These are phyloP conservation scores for Rhynchosporium secalis DNA, from an alignment of 2,329 filamentous ascomycete species.

Conservation along the genomic window DNA sequence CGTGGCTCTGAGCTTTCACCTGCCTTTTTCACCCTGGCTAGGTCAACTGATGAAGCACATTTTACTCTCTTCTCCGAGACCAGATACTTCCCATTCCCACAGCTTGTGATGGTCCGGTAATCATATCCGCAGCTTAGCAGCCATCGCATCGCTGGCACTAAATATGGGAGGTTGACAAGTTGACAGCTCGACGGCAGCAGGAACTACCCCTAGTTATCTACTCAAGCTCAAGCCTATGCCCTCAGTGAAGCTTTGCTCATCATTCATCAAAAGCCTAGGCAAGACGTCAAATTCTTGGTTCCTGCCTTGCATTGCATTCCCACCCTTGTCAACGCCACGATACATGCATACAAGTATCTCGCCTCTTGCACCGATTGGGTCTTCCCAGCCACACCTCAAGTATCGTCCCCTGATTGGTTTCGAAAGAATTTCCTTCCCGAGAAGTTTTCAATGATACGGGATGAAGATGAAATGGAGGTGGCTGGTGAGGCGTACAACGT, in stretches of 20 bases:
- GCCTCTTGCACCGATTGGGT: background rate
- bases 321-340: background rate
- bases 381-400: background rate
- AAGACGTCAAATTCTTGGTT: background rate
- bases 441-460: background rate
- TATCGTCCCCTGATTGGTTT: too few relatives aligned
- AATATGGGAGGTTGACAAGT: background rate
- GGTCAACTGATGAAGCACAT: background rate
- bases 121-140: background rate
- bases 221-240: background rate
- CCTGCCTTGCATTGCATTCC: background rate
- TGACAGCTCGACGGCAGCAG: background rate
- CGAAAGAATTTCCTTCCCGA: background rate
- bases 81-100: background rate
- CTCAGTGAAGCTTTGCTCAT: background rate
- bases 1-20: background rate
- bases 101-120: too few relatives aligned
- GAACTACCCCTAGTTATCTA: background rate
- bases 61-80: background rate
- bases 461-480: conserved; percentile 22
- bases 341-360: background rate
- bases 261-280: conserved; percentile 1
- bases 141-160: background rate
- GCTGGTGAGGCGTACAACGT: conserved; percentile 28
- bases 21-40: background rate